Evolutionary conservation across 495 filamentous ascomycete species (phyloP).

Genomic region (Hypoxylon trugodes): DNA sequence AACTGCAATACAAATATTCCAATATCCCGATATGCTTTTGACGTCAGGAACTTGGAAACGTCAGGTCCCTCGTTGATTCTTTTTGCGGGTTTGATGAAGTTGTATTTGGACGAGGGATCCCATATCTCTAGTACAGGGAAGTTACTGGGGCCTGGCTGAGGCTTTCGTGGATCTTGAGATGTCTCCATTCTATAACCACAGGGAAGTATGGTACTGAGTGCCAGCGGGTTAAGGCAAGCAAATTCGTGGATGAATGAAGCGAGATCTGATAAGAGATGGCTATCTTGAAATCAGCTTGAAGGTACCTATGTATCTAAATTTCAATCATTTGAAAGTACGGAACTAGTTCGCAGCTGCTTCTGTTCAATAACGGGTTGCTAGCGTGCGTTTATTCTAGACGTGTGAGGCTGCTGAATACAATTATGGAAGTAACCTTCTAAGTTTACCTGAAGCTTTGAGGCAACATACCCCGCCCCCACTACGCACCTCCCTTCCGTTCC

Average conservation of each 20-base stretch:
- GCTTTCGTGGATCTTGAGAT: slow-evolving; percentile 12
- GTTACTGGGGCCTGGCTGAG: background rate
- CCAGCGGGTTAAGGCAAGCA: background rate
- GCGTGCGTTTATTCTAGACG: too few relatives aligned
- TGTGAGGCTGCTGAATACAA: too few relatives aligned
- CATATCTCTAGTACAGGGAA: slow-evolving; percentile 48
- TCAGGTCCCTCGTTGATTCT: slow-evolving; percentile 82
- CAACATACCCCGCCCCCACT: slow-evolving; percentile 11
- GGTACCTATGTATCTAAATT: too few relatives aligned
- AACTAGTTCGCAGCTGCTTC: too few relatives aligned
- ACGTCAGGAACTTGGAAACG: slow-evolving; percentile 77
- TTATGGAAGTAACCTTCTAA: too few relatives aligned
- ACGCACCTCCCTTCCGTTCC: too few relatives aligned
- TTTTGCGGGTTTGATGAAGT: slow-evolving; percentile 69
- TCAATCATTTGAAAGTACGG: too few relatives aligned
- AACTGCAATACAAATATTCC: slow-evolving; percentile 88
- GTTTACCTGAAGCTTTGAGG: too few relatives aligned
- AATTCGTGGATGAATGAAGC: too few relatives aligned
- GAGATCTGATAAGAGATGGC: too few relatives aligned
- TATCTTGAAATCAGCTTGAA: too few relatives aligned
- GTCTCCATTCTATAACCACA: slow-evolving; percentile 30
- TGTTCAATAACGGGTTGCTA: too few relatives aligned
- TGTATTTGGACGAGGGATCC: slow-evolving; percentile 46
- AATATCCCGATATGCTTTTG: slow-evolving; percentile 85
- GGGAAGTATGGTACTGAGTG: background rate